Evolutionary conservation across 805 yeast genomes (phyloP), one percentile per base, ranked within the genome.

Genomic region (Metschnikowia cubensis): DNA sequence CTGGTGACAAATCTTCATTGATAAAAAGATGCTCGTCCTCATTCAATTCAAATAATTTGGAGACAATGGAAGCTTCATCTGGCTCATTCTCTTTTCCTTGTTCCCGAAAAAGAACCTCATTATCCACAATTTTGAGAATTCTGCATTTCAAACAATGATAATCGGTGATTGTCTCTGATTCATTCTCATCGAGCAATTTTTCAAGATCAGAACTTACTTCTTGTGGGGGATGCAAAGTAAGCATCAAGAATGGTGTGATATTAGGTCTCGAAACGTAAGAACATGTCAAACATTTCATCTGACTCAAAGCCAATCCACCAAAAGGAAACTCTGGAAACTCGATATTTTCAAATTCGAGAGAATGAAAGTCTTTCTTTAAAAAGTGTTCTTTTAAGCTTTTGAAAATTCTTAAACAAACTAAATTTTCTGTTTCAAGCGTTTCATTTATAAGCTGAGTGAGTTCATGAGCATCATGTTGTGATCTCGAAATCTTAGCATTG

Each of bases 381-480:
- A 45, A 41, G 8, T 50, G 48, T 17, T 51, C 53, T 32, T 56
- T 58, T 17, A 63, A 43, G 40, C 48, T 53, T 45, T 57, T 58
- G 34, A 68, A 56, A 43, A 70, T 70, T 43, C 68, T 71, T 33
- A 63, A 66, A 42, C 83, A 51, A 40, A 67, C 68, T 8, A 70
- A 59, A 56, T 79, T 75, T 62, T 92, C 97, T 48, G 75, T 76
- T 45, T 85, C 83, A 45, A 94, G 70, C 0, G 92, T 84, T 59
- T 91, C 96, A 20, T 92, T 69, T 18, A 91, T 75, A 47, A 89
- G 68, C 63, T 89, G 96, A 31, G 92, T 79, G 55, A 94, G 74
- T 61, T 92, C 99, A 59, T 94, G 97, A 0, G 98, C 97, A 69
- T 92, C 99, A 61, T 92, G 96, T 65, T 94, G 99, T 42, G 80